phyloP scores from a whole-genome alignment of 495 filamentous ascomycete species.

The Alectoria sarmentosa region DNA sequence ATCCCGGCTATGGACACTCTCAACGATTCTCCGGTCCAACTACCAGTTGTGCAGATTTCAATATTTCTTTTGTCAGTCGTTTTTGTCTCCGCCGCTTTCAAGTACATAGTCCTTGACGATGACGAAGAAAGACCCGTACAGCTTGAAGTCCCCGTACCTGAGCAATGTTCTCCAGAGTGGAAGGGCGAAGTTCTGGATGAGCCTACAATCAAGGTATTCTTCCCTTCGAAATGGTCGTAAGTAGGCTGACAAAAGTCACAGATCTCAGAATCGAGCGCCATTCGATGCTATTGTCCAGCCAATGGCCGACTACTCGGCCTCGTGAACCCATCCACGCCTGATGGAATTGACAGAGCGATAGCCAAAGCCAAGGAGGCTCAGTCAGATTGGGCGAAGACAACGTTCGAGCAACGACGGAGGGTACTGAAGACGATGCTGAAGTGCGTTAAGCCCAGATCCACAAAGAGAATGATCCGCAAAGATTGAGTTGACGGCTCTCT shows the following conservation, averaged over 20 bases:
- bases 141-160: conserved; percentile 53
- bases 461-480: neutral
- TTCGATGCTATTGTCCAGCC: conserved; percentile 87
- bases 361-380: conserved; percentile 69
- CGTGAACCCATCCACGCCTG: conserved; percentile 68
- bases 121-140: conserved; percentile 44
- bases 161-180: conserved; percentile 47
- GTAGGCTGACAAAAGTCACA: conserved; percentile 22
- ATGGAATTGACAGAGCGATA: conserved; percentile 76
- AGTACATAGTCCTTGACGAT: conserved; percentile 23
- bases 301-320: conserved; percentile 76
- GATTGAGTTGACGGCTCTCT: conserved; percentile 1
- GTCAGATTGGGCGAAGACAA: conserved; percentile 69
- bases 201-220: conserved; percentile 43
- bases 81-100: conserved; percentile 21
- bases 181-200: conserved; percentile 57
- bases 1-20: conserved; percentile 12
- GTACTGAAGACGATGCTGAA: conserved; percentile 78
- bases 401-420: conserved; percentile 66
- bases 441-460: conserved; percentile 33
- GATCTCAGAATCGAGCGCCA: conserved; percentile 49
- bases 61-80: conserved; percentile 22
- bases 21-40: neutral
- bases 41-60: conserved; percentile 12
- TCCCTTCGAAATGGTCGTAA: conserved; percentile 2